These are phyloP conservation scores for Cucumis cinereus DNA, from an alignment of 306 rosid genomes.

Conservation along the genomic window DNA sequence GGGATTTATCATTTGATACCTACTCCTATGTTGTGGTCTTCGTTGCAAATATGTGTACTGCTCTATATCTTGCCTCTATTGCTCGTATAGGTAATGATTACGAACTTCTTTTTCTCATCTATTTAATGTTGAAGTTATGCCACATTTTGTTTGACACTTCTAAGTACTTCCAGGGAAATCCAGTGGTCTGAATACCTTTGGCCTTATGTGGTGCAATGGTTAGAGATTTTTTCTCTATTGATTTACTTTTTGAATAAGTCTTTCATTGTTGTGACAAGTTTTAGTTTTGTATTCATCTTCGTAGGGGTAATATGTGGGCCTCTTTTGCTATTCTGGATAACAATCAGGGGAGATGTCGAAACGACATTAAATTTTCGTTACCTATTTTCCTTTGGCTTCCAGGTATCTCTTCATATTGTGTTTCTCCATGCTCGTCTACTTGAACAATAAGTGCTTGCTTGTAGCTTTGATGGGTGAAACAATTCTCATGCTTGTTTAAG, in stretches of 20 bases:
- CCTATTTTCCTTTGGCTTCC: constrained; percentile 46
- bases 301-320: constrained; percentile 62
- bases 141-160: background rate
- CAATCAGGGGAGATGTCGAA: constrained; percentile 42
- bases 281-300: background rate
- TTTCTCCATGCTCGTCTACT: background rate
- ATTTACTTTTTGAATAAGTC: background rate
- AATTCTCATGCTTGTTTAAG: background rate
- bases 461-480: background rate
- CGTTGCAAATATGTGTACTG: constrained; percentile 73
- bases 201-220: constrained; percentile 90
- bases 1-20: constrained; percentile 81
- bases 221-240: constrained; percentile 12
- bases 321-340: constrained; percentile 49
- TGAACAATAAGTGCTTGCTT: background rate
- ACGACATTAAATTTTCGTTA: constrained; percentile 39
- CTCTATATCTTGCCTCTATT: constrained; percentile 87
- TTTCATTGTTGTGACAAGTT: background rate
- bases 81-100: constrained; percentile 56
- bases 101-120: background rate
- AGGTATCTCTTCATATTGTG: constrained; percentile 25
- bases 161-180: constrained; percentile 39
- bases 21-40: constrained; percentile 76
- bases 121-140: background rate
- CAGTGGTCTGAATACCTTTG: constrained; percentile 67